Conservation (phyloP, 2,329 filamentous ascomycete genomes). For the Lecanosticta acicola region DNA sequence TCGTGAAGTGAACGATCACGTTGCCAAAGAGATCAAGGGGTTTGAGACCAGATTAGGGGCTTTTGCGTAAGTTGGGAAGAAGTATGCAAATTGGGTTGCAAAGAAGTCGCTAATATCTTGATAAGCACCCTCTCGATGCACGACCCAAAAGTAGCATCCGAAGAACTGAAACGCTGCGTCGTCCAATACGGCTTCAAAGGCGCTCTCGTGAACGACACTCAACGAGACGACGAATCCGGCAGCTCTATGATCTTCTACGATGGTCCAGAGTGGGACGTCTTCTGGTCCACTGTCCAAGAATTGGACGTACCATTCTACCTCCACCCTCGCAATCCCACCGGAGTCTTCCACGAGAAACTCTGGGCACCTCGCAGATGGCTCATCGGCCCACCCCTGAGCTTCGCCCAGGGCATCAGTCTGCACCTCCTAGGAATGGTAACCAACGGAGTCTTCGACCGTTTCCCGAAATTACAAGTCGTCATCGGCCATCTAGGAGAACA, state of each 20-base stretch:
- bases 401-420: constrained; percentile 55
- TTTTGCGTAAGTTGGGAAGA: constrained; percentile 33
- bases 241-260: constrained; percentile 62
- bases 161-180: constrained; percentile 51
- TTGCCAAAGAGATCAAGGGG: constrained; percentile 40
- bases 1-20: constrained; percentile 45
- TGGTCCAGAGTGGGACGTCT: constrained; percentile 53
- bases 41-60: constrained; percentile 41
- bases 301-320: constrained; percentile 61
- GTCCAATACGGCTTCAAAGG: constrained; percentile 40
- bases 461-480: constrained; percentile 44
- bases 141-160: constrained; percentile 46
- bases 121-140: constrained; percentile 42
- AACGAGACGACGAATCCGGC: constrained; percentile 53
- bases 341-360: constrained; percentile 52
- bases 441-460: constrained; percentile 47
- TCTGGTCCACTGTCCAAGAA: constrained; percentile 55
- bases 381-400: constrained; percentile 54
- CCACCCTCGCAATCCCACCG: constrained; percentile 48
- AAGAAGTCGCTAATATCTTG: background rate
- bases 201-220: constrained; percentile 36
- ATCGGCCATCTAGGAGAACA: constrained; percentile 47
- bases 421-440: constrained; percentile 51
- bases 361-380: constrained; percentile 57
- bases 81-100: background rate